Evolutionary conservation across 805 yeast genomes (phyloP), one percentile per base, ranked within the genome.

Genomic region (Candida xyloterini): DNA sequence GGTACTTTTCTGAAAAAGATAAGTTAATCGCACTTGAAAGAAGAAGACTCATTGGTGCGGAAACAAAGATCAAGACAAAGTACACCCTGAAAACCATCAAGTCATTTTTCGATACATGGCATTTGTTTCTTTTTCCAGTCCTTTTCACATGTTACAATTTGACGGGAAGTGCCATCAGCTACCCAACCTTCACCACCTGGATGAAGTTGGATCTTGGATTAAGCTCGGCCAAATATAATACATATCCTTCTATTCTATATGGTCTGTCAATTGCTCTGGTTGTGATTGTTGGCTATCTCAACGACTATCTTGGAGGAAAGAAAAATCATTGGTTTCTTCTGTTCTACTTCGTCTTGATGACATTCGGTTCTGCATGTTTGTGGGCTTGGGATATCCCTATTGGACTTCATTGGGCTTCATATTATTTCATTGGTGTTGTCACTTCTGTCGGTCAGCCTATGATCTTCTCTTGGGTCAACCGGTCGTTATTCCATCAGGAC

Each of bases 401-500:
- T 2, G 73, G 73, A 1, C 62, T 69, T 25, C 78, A 75, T 37
- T 76, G 79, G 78, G 57, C 68, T 9, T 55, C 69, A n/a, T 78
- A 73, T 53, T 74, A 66, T 48, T 49, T 75, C 23, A 52, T 70
- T 4, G 76, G 76, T 1, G 56, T 69, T n/a, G 76, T 80, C 4
- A 57, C 71, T 0, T 50, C 70, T 3, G 68, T 68, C 68, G 80
- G 80, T 1, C 81, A 76, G 55, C 80, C 82, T 1, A 66, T 71
- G 49, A 71, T 76, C 10, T 76, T 68, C 42, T 62, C 78, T 2
- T 77, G 81, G 82, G 67, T 76, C 14, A 78, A 77, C 51, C 61
- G 76, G 24, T 52, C 68, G 21, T 51, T 77, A 14, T 60, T 61
- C 23, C 53, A 60, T 8, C 71, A 73, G 46, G 76, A 71, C 48